Conservation (phyloP, 1,139 yeast species). For the Candida gigantensis region DNA sequence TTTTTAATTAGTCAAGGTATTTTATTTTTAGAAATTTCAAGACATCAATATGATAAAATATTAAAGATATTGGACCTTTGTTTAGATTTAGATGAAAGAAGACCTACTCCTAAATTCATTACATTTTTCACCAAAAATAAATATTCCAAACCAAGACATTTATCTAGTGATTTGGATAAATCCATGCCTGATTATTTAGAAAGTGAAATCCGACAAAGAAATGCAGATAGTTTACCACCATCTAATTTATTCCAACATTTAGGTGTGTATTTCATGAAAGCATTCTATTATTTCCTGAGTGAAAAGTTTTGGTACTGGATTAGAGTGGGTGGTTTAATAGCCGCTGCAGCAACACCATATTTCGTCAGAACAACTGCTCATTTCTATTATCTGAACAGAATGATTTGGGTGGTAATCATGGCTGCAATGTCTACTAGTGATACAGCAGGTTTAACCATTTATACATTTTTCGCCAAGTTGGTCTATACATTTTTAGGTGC, state of each 20-base stretch:
- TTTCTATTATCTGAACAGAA: constrained; percentile 31
- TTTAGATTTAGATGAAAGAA: constrained; percentile 26
- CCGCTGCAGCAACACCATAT: constrained; percentile 30
- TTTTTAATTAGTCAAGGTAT: constrained; percentile 31
- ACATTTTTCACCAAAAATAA: constrained; percentile 24
- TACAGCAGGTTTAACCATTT: constrained; percentile 36
- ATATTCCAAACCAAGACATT: constrained; percentile 13
- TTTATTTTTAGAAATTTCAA: constrained; percentile 23
- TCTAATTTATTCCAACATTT: constrained; percentile 21
- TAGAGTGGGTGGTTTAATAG: constrained; percentile 27
- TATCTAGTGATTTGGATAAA: constrained; percentile 14
- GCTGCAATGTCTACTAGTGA: constrained; percentile 35
- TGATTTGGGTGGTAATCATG: constrained; percentile 40
- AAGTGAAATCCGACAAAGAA: constrained; percentile 19
- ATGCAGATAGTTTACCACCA: constrained; percentile 37
- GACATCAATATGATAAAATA: constrained; percentile 19
- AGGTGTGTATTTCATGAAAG: constrained; percentile 20
- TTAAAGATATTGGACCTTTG: constrained; percentile 27
- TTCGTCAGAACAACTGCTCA: constrained; percentile 31
- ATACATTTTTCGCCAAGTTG: constrained; percentile 28
- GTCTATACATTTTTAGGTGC: constrained; percentile 34
- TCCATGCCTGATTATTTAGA: constrained; percentile 17
- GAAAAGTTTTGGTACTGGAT: constrained; percentile 35
- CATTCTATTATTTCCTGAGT: constrained; percentile 21
- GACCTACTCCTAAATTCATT: constrained; percentile 27